Evolutionary conservation across 2,329 filamentous ascomycete genomes (phyloP).

Genomic region (Fusarium pseudoanthophilum): DNA sequence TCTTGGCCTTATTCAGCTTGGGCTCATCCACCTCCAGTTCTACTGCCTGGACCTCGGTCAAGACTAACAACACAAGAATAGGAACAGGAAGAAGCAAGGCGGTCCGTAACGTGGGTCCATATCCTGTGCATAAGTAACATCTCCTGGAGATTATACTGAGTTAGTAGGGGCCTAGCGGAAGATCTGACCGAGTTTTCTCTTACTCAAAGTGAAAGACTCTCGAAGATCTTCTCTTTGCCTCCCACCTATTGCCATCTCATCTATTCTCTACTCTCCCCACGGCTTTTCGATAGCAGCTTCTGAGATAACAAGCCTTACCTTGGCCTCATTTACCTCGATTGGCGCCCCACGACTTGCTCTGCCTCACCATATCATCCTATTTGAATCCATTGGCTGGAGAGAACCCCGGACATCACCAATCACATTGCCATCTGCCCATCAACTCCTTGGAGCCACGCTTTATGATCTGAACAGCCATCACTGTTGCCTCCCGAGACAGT

Average conservation of each 20-base stretch:
- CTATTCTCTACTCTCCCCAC: constrained; percentile 20
- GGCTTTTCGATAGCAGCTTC: constrained; percentile 27
- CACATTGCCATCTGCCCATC: constrained; percentile 46
- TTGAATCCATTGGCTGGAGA: constrained; percentile 49
- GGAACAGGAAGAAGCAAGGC: constrained; percentile 36
- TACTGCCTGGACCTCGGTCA: constrained; percentile 37
- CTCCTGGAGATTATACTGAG: constrained; percentile 36
- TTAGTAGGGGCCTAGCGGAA: constrained; percentile 27
- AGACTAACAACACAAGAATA: constrained; percentile 17
- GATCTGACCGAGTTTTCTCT: constrained; percentile 44
- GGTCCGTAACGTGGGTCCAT: constrained; percentile 47
- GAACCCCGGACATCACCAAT: constrained; percentile 49
- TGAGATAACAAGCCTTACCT: constrained; percentile 39
- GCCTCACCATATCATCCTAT: constrained; percentile 50
- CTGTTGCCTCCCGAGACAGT: constrained; percentile 46
- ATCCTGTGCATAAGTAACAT: constrained; percentile 41
- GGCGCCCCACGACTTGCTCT: constrained; percentile 47
- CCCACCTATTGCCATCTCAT: constrained; percentile 22
- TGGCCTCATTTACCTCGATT: constrained; percentile 46
- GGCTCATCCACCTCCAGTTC: constrained; percentile 25
- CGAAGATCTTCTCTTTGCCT: constrained; percentile 38
- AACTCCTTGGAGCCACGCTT: constrained; percentile 46
- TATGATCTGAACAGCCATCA: constrained; percentile 39
- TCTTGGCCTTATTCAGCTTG: constrained; percentile 31
- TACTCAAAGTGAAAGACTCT: constrained; percentile 33